Conservation (phyloP, 352 stramenopile genomes). For the Phytopythium kandeliae region DNA sequence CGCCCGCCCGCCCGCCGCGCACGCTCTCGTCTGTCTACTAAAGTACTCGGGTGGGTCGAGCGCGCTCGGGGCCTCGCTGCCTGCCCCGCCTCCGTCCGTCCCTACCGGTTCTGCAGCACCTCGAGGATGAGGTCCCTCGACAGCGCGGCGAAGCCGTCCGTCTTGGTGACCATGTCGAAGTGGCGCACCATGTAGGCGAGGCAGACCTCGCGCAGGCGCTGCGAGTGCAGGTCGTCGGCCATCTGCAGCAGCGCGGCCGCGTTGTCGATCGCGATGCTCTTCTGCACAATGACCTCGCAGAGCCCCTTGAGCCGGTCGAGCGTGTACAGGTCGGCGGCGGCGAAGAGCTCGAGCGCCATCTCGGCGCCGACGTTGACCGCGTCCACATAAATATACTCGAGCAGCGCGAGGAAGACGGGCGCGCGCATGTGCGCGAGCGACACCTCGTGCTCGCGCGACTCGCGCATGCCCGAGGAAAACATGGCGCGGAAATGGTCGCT, state of each 20-base stretch:
- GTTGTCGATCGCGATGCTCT: slow-evolving; percentile 86
- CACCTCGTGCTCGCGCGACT: slow-evolving; percentile 85
- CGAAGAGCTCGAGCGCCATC: slow-evolving; percentile 93
- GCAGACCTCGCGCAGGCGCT: slow-evolving; percentile 85
- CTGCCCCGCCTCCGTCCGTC: no score
- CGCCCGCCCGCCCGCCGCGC: no score
- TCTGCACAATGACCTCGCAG: slow-evolving; percentile 88
- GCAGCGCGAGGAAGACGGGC: slow-evolving; percentile 90
- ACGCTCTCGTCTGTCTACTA: no score
- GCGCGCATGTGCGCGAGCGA: slow-evolving; percentile 85
- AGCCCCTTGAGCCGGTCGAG: slow-evolving; percentile 91
- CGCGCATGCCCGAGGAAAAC: slow-evolving; percentile 95
- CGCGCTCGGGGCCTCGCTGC: not conserved
- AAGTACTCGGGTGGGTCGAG: slow-evolving; percentile 1
- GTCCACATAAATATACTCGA: slow-evolving; percentile 98
- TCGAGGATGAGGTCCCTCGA: slow-evolving; percentile 88
- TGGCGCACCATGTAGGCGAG: slow-evolving; percentile 87
- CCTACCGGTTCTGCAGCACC: slow-evolving; percentile 81
- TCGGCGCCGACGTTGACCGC: slow-evolving; percentile 89
- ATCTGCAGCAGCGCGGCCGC: slow-evolving; percentile 79
- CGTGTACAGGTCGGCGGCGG: slow-evolving; percentile 92
- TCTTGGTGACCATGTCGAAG: slow-evolving; percentile 91
- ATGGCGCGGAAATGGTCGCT: slow-evolving; percentile 94
- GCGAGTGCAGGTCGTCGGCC: slow-evolving; percentile 79
- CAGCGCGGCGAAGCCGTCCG: slow-evolving; percentile 79